Evolutionary conservation across 2,329 filamentous ascomycete genomes (phyloP).

Genomic region (Neonectria hederae): DNA sequence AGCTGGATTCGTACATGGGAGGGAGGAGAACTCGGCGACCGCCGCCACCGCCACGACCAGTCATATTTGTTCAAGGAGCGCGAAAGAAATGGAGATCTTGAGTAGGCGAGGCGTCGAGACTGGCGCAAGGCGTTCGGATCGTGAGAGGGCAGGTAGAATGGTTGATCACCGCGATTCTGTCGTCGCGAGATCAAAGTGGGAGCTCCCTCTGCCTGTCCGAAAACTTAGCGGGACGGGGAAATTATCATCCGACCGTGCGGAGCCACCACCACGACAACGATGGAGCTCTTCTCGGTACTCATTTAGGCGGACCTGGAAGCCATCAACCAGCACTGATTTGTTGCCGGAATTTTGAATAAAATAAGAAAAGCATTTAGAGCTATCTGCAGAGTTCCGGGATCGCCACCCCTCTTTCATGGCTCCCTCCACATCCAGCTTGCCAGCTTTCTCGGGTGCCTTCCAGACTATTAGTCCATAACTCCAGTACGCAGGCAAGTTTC

Average conservation of each 20-base stretch:
- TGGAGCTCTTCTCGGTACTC: not conserved
- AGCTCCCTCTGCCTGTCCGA: conserved; percentile 37
- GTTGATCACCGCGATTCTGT: conserved; percentile 35
- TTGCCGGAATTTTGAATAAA: not conserved
- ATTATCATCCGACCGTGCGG: conserved; percentile 26
- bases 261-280: not conserved
- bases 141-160: conserved; percentile 18
- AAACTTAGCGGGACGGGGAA: conserved; percentile 35
- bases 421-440: too few species aligned
- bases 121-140: conserved; percentile 1
- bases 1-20: conserved; percentile 56
- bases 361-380: not conserved
- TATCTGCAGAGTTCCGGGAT: too few species aligned
- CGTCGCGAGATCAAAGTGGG: conserved; percentile 40
- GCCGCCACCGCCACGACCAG: conserved; percentile 67
- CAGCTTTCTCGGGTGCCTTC: too few species aligned
- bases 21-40: conserved; percentile 68
- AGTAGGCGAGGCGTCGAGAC: not conserved
- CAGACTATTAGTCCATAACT: too few species aligned
- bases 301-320: not conserved
- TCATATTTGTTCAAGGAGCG: conserved; percentile 53
- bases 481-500: too few species aligned
- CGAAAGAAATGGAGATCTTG: conserved; percentile 9
- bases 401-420: too few species aligned
- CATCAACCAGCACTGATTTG: not conserved